Conservation (phyloP, 83 land plant species). For the Thuja plicata region DNA sequence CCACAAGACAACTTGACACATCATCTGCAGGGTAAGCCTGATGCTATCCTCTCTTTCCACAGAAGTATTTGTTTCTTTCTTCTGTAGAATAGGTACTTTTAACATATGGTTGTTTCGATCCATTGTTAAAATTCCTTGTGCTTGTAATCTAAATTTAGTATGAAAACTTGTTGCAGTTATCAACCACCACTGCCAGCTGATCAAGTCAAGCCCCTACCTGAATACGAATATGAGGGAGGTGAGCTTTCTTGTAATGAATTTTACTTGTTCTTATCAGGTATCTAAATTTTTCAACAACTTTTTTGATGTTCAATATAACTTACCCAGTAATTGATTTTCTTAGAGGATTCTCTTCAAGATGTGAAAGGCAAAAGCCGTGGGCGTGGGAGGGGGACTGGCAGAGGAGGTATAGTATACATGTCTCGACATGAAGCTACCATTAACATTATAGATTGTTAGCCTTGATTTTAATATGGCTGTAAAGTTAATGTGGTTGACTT, state of each 20-base stretch:
- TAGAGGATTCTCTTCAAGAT: conserved; percentile 36
- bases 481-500: not conserved
- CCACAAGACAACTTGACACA: conserved; percentile 26
- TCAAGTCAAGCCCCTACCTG: conserved; percentile 44
- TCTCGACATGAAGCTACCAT: not conserved
- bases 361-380: conserved; percentile 43
- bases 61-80: not conserved
- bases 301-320: not conserved
- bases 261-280: not conserved
- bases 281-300: not conserved
- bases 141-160: not conserved
- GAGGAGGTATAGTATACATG: conserved; percentile 28
- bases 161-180: conserved; percentile 31
- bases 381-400: conserved; percentile 42
- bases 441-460: not conserved
- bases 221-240: conserved; percentile 49
- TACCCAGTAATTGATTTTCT: not conserved
- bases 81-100: not conserved
- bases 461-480: not conserved
- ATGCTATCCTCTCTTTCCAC: not conserved
- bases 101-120: not conserved
- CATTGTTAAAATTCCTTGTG: not conserved
- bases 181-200: conserved; percentile 51
- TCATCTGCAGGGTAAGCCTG: conserved; percentile 30
- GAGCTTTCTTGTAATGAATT: not conserved